A percentile compares a stretch with the other conserved stretches of the same genome.
These are phyloP conservation scores for Chalciporus sphaerocephalus DNA, from an alignment of 768 basidiomycete species.

Conservation along the genomic window DNA sequence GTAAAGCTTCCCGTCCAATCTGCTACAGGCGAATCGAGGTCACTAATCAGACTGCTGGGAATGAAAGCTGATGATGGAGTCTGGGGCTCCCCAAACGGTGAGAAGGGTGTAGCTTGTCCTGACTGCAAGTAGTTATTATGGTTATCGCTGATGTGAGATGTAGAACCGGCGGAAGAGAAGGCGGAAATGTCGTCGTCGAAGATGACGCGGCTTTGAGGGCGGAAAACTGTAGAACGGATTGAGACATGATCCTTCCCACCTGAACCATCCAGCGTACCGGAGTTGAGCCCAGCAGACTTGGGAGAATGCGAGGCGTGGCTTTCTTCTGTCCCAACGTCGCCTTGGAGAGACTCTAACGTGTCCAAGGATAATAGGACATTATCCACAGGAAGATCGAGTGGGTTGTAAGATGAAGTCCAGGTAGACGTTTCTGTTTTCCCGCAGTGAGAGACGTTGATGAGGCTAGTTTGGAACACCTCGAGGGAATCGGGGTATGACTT, in stretches of 20 bases:
- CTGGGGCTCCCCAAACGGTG: constrained; percentile 48
- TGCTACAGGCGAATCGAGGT: constrained; percentile 50
- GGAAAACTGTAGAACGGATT: constrained; percentile 15
- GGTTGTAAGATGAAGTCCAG: constrained; percentile 30
- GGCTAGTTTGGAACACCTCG: constrained; percentile 4
- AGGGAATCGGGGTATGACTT: constrained; percentile 30
- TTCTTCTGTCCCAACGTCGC: constrained; percentile 12
- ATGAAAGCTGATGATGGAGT: constrained; percentile 47
- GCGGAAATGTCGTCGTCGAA: constrained; percentile 41
- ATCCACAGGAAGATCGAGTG: constrained; percentile 26
- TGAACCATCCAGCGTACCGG: constrained; percentile 29
- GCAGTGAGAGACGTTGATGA: constrained; percentile 7
- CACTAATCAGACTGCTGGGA: constrained; percentile 46
- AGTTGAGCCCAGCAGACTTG: constrained; percentile 29
- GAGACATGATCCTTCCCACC: constrained; percentile 10
- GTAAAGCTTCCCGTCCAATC: constrained; percentile 42
- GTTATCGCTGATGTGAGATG: constrained; percentile 10
- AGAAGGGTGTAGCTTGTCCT: constrained; percentile 36
- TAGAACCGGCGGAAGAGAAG: constrained; percentile 21
- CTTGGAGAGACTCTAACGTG: constrained; percentile 8
- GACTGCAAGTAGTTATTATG: constrained; percentile 15
- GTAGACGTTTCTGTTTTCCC: constrained; percentile 15
- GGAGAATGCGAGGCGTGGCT: constrained; percentile 21
- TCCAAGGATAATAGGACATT: constrained; percentile 16
- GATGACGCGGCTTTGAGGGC: constrained; percentile 37